Evolutionary conservation across 2,329 filamentous ascomycete species (phyloP).

Genomic region (Plectosphaerella sp.): DNA sequence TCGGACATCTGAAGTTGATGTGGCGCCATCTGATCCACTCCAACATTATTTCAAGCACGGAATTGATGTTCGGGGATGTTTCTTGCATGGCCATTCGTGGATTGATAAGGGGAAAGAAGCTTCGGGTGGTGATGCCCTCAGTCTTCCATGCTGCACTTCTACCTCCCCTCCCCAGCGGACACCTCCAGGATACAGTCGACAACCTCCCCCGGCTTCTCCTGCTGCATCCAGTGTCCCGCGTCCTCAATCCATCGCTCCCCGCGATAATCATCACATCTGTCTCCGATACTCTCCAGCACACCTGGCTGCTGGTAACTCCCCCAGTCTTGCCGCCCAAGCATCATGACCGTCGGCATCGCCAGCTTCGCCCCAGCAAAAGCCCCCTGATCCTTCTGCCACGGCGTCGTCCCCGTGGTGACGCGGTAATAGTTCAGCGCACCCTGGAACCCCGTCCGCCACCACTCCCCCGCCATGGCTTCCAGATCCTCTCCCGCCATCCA

Average conservation of each 20-base stretch:
- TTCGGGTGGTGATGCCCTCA: no score
- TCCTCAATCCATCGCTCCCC: slow-evolving; percentile 49
- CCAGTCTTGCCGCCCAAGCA: slow-evolving; percentile 62
- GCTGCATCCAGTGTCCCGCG: slow-evolving; percentile 67
- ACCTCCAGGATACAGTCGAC: not conserved
- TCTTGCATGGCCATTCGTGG: no score
- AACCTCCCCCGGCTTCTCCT: slow-evolving; percentile 50
- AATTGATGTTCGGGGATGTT: no score
- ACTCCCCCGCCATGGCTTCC: slow-evolving; percentile 56
- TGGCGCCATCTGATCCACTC: no score
- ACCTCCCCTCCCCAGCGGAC: not conserved
- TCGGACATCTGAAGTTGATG: not conserved
- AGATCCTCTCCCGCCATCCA: slow-evolving; percentile 60
- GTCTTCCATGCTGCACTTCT: not conserved
- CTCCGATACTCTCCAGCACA: slow-evolving; percentile 48
- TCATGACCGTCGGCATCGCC: slow-evolving; percentile 55
- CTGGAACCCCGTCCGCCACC: slow-evolving; percentile 58
- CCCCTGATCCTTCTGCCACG: slow-evolving; percentile 43
- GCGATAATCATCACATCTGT: slow-evolving; percentile 42
- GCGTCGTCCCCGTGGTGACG: slow-evolving; percentile 44
- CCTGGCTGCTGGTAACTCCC: slow-evolving; percentile 65
- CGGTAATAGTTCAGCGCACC: slow-evolving; percentile 66
- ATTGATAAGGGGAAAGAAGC: no score
- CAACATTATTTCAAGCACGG: no score
- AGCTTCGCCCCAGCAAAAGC: slow-evolving; percentile 58